Evolutionary conservation across 768 basidiomycete genomes (phyloP), one percentile per base, ranked within the genome.

Genomic region (Boletellus ananas): DNA sequence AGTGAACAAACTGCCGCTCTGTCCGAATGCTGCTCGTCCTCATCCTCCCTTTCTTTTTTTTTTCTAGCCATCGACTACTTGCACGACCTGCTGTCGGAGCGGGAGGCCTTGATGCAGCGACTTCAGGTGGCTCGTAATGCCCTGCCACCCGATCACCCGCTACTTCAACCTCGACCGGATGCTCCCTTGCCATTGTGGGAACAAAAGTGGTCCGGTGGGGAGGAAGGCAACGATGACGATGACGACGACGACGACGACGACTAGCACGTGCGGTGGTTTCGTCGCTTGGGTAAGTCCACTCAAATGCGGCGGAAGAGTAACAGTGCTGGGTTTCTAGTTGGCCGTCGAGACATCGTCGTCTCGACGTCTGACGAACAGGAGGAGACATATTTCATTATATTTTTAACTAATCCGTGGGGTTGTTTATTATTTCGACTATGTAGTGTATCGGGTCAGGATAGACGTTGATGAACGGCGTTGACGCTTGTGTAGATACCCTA

Each of bases 11-110:
- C 10, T 29, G 27, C 8, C 27, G 27, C 27, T 3, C 34, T 39
- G 6, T 13, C 18, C 41, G 37, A 23, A 33, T 25, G 48, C 31
- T 44, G 13, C 29, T 43, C 49, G 37, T 34, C 16, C 43, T 54
- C 23, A 56, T 49, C 23, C 23, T 25, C 29, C 29, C 11, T 17
- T 6, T 16, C 3, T 38, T 34, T 43, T 3, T 9, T 16, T 3
- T 38, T 34, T 43, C 3, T 56, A 95, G 93, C 93, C 16, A 93
- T 95, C 66, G 93, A 95, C 51, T 83, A 94, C 58, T 75, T 95
- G 54, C 79, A 80, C 29, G 76, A 75, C 0, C 75, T 94, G 23
- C 70, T 90, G 13, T 69, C 75, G 3, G 79, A 86, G 43, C 84
- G 81, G 11, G 72, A 78, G 13, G 65, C 66, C 3, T 75, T 93